phyloP scores from a whole-genome alignment of 2,329 filamentous ascomycete genomes.

The Colletotrichum aenigma region DNA sequence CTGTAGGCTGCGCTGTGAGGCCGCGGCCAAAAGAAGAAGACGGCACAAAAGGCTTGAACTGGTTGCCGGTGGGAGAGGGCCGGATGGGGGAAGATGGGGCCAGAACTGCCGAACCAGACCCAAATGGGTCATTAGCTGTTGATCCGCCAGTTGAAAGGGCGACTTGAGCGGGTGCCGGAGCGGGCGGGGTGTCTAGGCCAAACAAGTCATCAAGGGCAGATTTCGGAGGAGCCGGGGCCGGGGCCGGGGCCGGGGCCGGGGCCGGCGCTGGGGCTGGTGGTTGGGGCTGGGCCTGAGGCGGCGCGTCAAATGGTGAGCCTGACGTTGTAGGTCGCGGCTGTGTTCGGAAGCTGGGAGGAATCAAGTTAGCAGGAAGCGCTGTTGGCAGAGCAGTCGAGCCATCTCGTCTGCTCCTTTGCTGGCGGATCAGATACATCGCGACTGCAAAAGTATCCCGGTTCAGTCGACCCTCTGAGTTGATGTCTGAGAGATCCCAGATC shows the following conservation, averaged over 20 bases:
- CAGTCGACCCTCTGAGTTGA: constrained; percentile 86
- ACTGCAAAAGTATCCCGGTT: constrained; percentile 93
- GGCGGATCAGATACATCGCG: constrained; percentile 94
- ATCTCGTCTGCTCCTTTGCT: constrained; percentile 78
- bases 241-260: constrained; percentile 38
- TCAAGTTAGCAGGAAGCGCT: constrained; percentile 77
- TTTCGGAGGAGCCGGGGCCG: constrained; percentile 58
- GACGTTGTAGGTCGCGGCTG: constrained; percentile 57
- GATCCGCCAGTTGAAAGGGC: constrained; percentile 78
- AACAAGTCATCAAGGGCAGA: constrained; percentile 95
- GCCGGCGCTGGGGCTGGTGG: constrained; percentile 37
- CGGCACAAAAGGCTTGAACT: constrained; percentile 90
- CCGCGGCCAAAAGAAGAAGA: constrained; percentile 91
- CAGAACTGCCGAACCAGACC: constrained; percentile 49
- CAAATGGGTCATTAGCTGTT: constrained; percentile 66
- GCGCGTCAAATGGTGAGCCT: constrained; percentile 57
- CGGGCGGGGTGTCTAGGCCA: constrained; percentile 70
- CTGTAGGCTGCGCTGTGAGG: constrained; percentile 78
- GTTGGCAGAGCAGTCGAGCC: constrained; percentile 68
- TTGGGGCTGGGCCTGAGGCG: constrained; percentile 30
- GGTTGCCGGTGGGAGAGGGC: constrained; percentile 50
- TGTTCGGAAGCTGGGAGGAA: constrained; percentile 84
- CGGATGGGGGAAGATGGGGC: constrained; percentile 59
- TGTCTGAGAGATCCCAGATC: constrained; percentile 97
- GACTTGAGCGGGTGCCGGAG: constrained; percentile 58